phyloP scores from a whole-genome alignment of 345 rosid species.

The Murraya koenigii region DNA sequence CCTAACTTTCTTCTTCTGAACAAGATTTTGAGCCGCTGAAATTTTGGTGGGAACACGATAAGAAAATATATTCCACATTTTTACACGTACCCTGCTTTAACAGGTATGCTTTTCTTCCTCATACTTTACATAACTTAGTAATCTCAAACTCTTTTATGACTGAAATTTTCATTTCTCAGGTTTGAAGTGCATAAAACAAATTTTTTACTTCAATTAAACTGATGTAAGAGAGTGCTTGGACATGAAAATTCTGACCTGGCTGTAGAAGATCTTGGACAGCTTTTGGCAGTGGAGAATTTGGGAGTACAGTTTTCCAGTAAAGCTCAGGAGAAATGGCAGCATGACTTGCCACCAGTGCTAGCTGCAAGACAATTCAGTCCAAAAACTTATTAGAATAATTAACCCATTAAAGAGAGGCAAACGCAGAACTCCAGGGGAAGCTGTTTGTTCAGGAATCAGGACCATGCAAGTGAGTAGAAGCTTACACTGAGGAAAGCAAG shows the following conservation, averaged over 20 bases:
- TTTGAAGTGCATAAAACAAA: background rate
- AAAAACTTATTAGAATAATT: background rate
- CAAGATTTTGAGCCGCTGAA: background rate
- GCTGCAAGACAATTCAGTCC: slow-evolving; percentile 26
- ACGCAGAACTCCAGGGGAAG: background rate
- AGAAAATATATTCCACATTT: background rate
- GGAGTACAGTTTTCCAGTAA: slow-evolving; percentile 57
- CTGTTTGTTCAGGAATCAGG: background rate
- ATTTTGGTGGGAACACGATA: background rate
- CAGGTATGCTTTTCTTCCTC: background rate
- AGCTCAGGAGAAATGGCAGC: slow-evolving; percentile 48
- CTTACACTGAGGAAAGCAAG: slow-evolving; percentile 37
- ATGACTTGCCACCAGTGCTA: slow-evolving; percentile 40
- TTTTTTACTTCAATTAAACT: background rate
- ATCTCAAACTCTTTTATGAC: background rate
- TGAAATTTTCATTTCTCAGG: background rate
- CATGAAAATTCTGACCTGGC: slow-evolving; percentile 28
- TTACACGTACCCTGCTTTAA: background rate
- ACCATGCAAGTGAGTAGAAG: background rate
- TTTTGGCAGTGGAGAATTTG: slow-evolving; percentile 62
- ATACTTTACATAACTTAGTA: background rate
- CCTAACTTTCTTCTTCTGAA: background rate
- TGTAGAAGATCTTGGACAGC: slow-evolving; percentile 42
- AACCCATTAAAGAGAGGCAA: background rate
- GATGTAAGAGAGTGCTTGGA: background rate